phyloP scores from a whole-genome alignment of 768 basidiomycete species.

The Naganishia antarctica region DNA sequence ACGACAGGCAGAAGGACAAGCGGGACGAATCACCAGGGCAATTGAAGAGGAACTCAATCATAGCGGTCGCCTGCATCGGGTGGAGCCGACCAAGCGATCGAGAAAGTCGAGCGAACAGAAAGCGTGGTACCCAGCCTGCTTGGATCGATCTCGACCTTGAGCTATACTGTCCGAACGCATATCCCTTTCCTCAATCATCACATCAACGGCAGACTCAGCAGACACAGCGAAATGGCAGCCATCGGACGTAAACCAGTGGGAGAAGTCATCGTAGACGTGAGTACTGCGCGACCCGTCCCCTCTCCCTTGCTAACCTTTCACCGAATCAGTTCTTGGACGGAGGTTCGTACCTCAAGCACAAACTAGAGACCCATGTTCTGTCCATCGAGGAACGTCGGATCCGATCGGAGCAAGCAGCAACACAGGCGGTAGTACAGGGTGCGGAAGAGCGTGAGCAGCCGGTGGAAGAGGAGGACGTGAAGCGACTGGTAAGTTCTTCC shows the following conservation, averaged over 20 bases:
- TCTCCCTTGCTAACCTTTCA: neutral
- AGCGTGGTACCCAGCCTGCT: too few species aligned
- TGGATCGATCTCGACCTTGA: too few species aligned
- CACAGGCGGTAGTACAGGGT: neutral
- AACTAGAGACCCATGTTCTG: constrained; percentile 15
- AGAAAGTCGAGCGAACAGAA: neutral
- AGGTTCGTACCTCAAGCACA: constrained; percentile 11
- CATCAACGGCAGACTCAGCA: neutral
- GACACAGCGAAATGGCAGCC: neutral
- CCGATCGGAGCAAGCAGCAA: constrained; percentile 7
- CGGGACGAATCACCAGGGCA: too few species aligned
- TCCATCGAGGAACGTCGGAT: constrained; percentile 19
- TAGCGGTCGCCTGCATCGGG: neutral
- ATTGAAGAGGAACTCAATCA: neutral
- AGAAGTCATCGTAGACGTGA: constrained; percentile 23
- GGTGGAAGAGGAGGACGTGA: constrained; percentile 13
- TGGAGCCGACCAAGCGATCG: neutral
- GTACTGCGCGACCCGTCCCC: neutral
- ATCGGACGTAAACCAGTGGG: constrained; percentile 10
- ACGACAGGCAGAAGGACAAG: too few species aligned
- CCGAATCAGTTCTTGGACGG: constrained; percentile 7
- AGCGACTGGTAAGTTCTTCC: constrained; percentile 6
- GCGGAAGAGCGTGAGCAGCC: constrained; percentile 11
- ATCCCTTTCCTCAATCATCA: too few species aligned
- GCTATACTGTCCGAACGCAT: too few species aligned